phyloP scores from a whole-genome alignment of 306 rosid species.

The Cucurbita pepo region DNA sequence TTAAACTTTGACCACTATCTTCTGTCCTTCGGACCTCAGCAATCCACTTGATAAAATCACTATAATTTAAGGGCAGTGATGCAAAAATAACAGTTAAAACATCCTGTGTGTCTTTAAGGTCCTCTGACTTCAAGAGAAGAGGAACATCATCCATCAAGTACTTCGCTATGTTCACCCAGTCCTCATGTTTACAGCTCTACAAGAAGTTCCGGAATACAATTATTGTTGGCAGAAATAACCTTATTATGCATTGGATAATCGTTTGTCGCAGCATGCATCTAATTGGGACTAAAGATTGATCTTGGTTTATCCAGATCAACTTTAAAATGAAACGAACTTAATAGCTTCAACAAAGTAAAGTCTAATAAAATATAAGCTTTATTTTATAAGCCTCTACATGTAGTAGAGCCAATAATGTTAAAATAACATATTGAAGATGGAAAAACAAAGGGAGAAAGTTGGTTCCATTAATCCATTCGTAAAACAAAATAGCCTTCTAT shows the following conservation, averaged over 20 bases:
- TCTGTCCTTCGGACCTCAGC: slow-evolving; percentile 84
- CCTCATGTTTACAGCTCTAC: slow-evolving; percentile 96
- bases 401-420: neutral
- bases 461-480: neutral
- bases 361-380: neutral
- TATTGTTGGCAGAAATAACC: neutral
- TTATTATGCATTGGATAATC: neutral
- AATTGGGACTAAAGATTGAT: neutral
- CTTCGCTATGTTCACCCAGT: slow-evolving; percentile 67
- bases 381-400: neutral
- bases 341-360: neutral
- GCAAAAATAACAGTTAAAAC: slow-evolving; percentile 41
- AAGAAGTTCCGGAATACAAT: slow-evolving; percentile 12
- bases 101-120: slow-evolving; percentile 35
- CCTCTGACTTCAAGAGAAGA: slow-evolving; percentile 51
- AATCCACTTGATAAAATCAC: slow-evolving; percentile 79
- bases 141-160: slow-evolving; percentile 71
- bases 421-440: neutral
- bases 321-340: neutral
- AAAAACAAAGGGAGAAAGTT: neutral
- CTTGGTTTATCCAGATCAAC: neutral
- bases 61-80: slow-evolving; percentile 72
- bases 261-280: neutral
- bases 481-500: neutral
- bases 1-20: slow-evolving; percentile 51